Evolutionary conservation across 129 eudicot species (phyloP).

Genomic region (Centella asiatica): DNA sequence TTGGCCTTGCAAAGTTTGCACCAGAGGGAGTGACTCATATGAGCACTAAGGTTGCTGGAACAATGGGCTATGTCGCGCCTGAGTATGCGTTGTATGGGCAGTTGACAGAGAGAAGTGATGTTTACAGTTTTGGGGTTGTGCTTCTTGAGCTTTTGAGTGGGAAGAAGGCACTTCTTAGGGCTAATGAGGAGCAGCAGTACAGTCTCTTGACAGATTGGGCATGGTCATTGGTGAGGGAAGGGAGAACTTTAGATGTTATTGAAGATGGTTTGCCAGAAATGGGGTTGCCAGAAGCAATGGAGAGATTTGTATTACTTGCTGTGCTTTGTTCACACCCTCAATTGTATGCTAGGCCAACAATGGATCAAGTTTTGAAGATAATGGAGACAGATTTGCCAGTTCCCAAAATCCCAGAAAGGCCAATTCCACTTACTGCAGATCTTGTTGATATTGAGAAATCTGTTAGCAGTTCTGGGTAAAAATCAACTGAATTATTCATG

Average conservation of each 20-base stretch:
- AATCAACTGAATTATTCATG: conserved; percentile 48
- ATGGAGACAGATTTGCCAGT: conserved; percentile 56
- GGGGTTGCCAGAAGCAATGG: conserved; percentile 56
- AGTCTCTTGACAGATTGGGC: conserved; percentile 83
- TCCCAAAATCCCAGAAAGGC: conserved; percentile 77
- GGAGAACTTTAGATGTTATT: conserved; percentile 61
- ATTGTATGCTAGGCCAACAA: conserved; percentile 72
- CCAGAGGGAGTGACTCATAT: conserved; percentile 86
- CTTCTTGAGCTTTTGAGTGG: conserved; percentile 88
- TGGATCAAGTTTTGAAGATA: conserved; percentile 86
- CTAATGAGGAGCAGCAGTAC: conserved; percentile 53
- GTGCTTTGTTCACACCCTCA: conserved; percentile 94
- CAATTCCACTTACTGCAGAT: conserved; percentile 55
- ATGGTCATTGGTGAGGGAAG: conserved; percentile 69
- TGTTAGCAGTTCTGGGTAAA: conserved; percentile 49
- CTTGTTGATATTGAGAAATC: conserved; percentile 71
- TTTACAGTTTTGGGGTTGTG: conserved; percentile 82
- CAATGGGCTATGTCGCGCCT: conserved; percentile 92
- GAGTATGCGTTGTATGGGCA: conserved; percentile 93
- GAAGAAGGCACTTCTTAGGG: conserved; percentile 56
- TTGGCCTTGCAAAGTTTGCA: conserved; percentile 81
- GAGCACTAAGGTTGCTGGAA: conserved; percentile 92
- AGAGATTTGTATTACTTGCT: conserved; percentile 68
- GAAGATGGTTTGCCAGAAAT: conserved; percentile 55
- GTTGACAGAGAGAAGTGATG: conserved; percentile 85